Conservation (phyloP, 2,329 filamentous ascomycete genomes). For the Cercospora berteroae region DNA sequence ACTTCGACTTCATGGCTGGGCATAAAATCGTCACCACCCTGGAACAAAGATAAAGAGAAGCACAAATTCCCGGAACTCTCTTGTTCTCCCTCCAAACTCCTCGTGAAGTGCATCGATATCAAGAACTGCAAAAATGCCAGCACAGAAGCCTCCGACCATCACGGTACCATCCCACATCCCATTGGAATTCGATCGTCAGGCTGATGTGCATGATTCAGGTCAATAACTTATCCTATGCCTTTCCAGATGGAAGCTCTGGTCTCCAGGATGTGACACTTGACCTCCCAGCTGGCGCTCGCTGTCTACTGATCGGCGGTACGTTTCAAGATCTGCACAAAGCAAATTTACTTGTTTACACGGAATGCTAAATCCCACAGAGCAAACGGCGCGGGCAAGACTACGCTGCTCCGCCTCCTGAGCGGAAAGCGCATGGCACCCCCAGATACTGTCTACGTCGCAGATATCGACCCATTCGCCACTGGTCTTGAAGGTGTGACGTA, state of each 20-base stretch:
- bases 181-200: not conserved
- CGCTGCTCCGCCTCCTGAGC: slow-evolving; percentile 86
- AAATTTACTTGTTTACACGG: slow-evolving; percentile 12
- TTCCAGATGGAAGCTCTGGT: slow-evolving; percentile 80
- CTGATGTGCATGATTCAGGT: not conserved
- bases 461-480: slow-evolving; percentile 87
- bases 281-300: slow-evolving; percentile 79
- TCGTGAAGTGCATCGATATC: not conserved
- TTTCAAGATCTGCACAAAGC: not conserved
- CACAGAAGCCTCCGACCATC: slow-evolving; percentile 58
- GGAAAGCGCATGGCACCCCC: slow-evolving; percentile 88
- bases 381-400: slow-evolving; percentile 97
- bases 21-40: slow-evolving; percentile 10
- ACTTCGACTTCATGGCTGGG: slow-evolving; percentile 6
- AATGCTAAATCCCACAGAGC: slow-evolving; percentile 49
- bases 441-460: slow-evolving; percentile 71
- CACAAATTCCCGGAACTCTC: not conserved
- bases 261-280: slow-evolving; percentile 70
- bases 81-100: not conserved
- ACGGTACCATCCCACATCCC: slow-evolving; percentile 48
- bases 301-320: slow-evolving; percentile 81
- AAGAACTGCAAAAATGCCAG: slow-evolving; percentile 14
- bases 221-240: slow-evolving; percentile 77
- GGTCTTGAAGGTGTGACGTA: slow-evolving; percentile 93
- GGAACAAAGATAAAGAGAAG: not conserved